Conservation (phyloP, 768 basidiomycete species). For the Pilatotrama ljubarskyi region DNA sequence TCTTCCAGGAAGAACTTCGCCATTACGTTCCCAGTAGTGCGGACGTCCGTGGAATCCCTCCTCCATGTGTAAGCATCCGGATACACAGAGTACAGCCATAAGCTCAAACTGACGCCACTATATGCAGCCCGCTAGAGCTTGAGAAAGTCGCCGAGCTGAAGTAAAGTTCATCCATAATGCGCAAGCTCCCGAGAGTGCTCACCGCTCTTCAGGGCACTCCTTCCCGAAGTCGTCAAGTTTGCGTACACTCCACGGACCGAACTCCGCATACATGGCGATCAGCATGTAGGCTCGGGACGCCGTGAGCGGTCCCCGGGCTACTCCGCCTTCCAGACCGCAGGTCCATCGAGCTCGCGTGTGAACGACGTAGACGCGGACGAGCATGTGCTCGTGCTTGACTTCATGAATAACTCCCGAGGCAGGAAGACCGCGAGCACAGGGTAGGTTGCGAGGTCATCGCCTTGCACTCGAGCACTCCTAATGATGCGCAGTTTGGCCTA, state of each 20-base stretch:
- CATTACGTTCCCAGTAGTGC: slow-evolving; percentile 73
- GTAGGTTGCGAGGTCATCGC: slow-evolving; percentile 35
- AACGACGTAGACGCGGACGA: slow-evolving; percentile 39
- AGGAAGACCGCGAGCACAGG: slow-evolving; percentile 32
- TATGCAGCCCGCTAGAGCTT: slow-evolving; percentile 72
- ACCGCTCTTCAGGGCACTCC: slow-evolving; percentile 55
- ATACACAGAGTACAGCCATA: neutral
- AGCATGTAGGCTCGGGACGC: slow-evolving; percentile 27
- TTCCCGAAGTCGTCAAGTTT: slow-evolving; percentile 80
- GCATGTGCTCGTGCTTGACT: slow-evolving; percentile 53
- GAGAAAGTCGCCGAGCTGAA: slow-evolving; percentile 80
- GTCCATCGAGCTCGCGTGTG: slow-evolving; percentile 28
- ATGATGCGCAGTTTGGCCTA: slow-evolving; percentile 31
- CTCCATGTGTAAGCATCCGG: slow-evolving; percentile 59
- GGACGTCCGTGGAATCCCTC: slow-evolving; percentile 77
- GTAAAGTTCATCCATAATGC: slow-evolving; percentile 38
- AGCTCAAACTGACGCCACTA: neutral
- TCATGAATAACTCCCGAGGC: slow-evolving; percentile 46
- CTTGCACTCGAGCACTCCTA: slow-evolving; percentile 34
- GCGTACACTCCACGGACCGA: slow-evolving; percentile 73
- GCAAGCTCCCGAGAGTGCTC: neutral
- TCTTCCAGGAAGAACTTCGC: slow-evolving; percentile 80
- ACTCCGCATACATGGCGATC: slow-evolving; percentile 50
- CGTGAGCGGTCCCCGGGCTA: slow-evolving; percentile 47
- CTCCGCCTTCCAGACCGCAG: slow-evolving; percentile 23